These are phyloP conservation scores for Mortierella sp. DNA, from an alignment of 371 early-diverging fungal genomes.

Conservation along the genomic window DNA sequence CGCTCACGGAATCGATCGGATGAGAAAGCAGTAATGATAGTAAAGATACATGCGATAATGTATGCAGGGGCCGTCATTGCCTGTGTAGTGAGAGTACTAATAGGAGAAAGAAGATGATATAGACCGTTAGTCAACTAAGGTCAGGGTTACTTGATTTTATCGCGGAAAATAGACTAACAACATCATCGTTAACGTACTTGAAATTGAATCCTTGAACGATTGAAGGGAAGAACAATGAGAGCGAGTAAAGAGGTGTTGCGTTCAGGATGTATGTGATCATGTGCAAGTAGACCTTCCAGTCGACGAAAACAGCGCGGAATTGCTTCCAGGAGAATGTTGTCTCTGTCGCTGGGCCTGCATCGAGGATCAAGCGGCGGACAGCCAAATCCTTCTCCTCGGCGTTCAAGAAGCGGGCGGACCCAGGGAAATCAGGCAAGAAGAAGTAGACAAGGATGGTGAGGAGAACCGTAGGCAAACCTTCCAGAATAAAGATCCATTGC, in stretches of 20 bases:
- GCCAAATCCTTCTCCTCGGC: constrained; percentile 68
- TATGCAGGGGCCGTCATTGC: constrained; percentile 57
- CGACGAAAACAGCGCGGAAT: constrained; percentile 64
- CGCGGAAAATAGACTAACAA: not conserved
- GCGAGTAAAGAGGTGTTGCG: constrained; percentile 73
- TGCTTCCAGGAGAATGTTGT: constrained; percentile 71
- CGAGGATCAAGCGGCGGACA: constrained; percentile 63
- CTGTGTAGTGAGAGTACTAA: constrained; percentile 21
- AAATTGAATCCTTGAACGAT: constrained; percentile 68
- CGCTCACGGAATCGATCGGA: constrained; percentile 75
- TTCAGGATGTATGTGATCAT: constrained; percentile 71
- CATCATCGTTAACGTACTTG: constrained; percentile 13
- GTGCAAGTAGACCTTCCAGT: constrained; percentile 71
- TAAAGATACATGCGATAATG: constrained; percentile 65
- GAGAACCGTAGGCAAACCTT: constrained; percentile 76
- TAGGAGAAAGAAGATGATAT: not conserved
- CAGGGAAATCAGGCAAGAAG: constrained; percentile 80
- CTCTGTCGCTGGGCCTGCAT: constrained; percentile 73
- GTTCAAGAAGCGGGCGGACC: constrained; percentile 72
- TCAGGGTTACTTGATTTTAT: not conserved
- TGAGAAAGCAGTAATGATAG: constrained; percentile 69
- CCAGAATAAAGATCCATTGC: constrained; percentile 84
- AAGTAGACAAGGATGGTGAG: constrained; percentile 71
- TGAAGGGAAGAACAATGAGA: constrained; percentile 78
- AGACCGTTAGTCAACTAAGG: not conserved